phyloP scores from a whole-genome alignment of 345 rosid genomes.

The Hevea brasiliensis region DNA sequence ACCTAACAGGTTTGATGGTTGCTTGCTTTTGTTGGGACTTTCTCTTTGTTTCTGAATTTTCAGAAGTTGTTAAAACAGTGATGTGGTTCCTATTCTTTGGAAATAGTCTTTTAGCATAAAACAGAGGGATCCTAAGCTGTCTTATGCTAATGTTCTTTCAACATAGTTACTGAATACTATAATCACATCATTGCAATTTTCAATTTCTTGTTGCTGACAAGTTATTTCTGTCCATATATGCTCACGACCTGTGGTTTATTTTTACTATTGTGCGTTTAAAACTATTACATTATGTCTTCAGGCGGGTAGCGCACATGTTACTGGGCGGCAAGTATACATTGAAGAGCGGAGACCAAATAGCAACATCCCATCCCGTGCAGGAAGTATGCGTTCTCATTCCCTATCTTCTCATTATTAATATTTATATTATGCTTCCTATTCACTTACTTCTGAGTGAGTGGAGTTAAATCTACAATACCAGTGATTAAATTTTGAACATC shows the following conservation, averaged over 20 bases:
- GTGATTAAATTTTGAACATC: background rate
- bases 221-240: background rate
- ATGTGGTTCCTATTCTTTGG: background rate
- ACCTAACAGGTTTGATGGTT: background rate
- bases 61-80: background rate
- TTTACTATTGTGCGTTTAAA: background rate
- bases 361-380: slow-evolving; percentile 56
- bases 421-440: background rate
- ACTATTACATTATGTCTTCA: slow-evolving; percentile 14
- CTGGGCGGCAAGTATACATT: slow-evolving; percentile 61
- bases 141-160: background rate
- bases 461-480: background rate
- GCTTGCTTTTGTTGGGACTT: background rate
- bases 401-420: background rate
- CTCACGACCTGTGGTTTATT: background rate
- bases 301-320: slow-evolving; percentile 55
- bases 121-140: background rate
- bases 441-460: background rate
- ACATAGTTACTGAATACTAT: background rate
- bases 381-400: slow-evolving; percentile 44
- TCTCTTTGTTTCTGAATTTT: background rate
- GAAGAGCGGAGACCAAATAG: slow-evolving; percentile 71
- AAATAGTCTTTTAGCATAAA: background rate
- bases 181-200: background rate
- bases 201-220: background rate